Conservation (phyloP, 2,329 filamentous ascomycete genomes). For the Tolypocladium cylindrosporum region DNA sequence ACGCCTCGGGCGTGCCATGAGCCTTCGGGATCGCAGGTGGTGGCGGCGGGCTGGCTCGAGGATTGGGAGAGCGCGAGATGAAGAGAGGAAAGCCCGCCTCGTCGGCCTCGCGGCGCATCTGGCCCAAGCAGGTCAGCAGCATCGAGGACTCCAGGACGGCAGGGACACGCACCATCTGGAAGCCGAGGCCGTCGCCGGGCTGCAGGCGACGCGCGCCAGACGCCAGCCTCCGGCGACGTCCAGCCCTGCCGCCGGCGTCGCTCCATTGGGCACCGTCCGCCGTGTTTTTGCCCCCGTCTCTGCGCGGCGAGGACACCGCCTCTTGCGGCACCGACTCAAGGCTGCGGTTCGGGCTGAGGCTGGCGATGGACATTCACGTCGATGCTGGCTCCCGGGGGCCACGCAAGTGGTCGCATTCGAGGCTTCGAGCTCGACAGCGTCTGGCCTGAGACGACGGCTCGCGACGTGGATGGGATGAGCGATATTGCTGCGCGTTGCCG, state of each 20-base stretch:
- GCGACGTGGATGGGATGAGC: neutral
- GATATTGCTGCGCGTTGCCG: neutral
- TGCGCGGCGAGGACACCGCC: neutral
- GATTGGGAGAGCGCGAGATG: neutral
- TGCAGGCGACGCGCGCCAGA: neutral
- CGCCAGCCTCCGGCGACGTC: neutral
- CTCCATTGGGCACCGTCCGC: neutral
- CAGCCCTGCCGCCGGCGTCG: neutral
- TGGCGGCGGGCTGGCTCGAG: neutral
- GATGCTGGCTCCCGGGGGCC: neutral
- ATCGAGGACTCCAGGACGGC: neutral
- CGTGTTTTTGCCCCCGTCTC: neutral
- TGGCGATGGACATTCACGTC: neutral
- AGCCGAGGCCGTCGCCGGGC: constrained; percentile 4
- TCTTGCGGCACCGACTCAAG: neutral
- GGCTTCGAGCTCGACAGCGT: neutral
- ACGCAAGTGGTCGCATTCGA: neutral
- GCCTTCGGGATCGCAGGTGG: neutral
- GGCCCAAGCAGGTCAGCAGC: neutral
- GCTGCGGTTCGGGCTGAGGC: neutral
- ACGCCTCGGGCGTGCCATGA: neutral
- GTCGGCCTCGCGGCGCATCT: neutral
- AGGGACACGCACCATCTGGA: constrained; percentile 1
- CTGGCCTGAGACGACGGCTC: neutral
- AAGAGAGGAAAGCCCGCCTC: neutral